phyloP scores from a whole-genome alignment of 2,329 filamentous ascomycete species.

The Aureobasidium sp. region DNA sequence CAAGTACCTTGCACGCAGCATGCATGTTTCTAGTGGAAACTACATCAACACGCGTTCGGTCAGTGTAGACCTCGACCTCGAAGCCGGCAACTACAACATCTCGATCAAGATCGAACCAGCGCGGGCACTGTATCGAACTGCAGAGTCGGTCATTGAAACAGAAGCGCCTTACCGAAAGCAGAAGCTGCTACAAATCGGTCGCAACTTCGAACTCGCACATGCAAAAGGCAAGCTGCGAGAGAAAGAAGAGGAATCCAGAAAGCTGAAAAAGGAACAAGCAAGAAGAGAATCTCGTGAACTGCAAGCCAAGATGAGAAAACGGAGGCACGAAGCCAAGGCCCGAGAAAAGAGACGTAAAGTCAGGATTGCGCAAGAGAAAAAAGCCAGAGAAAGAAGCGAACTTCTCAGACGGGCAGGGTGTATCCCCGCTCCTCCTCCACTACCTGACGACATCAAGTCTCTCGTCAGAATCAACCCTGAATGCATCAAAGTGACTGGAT shows the following conservation, averaged over 20 bases:
- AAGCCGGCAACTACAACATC: slow-evolving; percentile 66
- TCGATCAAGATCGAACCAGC: slow-evolving; percentile 65
- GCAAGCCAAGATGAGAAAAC: slow-evolving; percentile 10
- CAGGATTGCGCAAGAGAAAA: slow-evolving; percentile 20
- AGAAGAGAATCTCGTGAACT: slow-evolving; percentile 24
- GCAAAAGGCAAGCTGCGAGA: slow-evolving; percentile 51
- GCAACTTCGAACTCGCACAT: slow-evolving; percentile 62
- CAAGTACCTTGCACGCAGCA: slow-evolving; percentile 23
- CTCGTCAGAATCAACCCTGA: background rate
- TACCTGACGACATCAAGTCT: background rate
- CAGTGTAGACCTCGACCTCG: slow-evolving; percentile 63
- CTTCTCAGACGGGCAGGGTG: background rate
- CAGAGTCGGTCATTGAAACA: background rate
- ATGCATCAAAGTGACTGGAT: background rate
- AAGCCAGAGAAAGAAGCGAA: slow-evolving; percentile 11
- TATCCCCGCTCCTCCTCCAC: background rate
- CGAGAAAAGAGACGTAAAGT: slow-evolving; percentile 15
- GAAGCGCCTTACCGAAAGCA: slow-evolving; percentile 48
- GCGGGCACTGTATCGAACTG: slow-evolving; percentile 44
- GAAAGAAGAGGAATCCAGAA: slow-evolving; percentile 32
- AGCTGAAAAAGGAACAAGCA: slow-evolving; percentile 26
- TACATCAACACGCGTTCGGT: slow-evolving; percentile 60
- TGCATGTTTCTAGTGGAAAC: slow-evolving; percentile 21
- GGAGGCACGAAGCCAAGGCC: slow-evolving; percentile 15
- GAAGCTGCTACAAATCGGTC: slow-evolving; percentile 63